phyloP scores from a whole-genome alignment of 371 early-diverging fungal species.

The Nematocida ironsii region DNA sequence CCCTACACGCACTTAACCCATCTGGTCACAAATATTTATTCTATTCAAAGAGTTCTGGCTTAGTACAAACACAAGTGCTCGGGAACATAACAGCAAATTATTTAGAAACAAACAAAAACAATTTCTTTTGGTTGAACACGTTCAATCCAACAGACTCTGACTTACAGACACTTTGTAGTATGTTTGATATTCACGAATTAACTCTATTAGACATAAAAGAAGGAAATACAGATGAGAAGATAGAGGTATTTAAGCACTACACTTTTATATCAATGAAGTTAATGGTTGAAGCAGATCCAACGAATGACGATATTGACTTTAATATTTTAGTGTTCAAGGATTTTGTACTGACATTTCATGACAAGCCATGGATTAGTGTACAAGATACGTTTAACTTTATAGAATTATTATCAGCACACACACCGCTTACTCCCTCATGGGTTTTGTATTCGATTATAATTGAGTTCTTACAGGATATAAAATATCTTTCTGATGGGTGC shows the following conservation, averaged over 20 bases:
- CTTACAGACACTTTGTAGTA: conserved; percentile 47
- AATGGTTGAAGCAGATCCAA: conserved; percentile 44
- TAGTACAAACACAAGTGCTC: conserved; percentile 59
- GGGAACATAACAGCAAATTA: conserved; percentile 29
- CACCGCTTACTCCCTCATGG: conserved; percentile 65
- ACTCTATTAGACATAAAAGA: conserved; percentile 66
- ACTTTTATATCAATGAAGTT: conserved; percentile 65
- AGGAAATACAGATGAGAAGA: conserved; percentile 67
- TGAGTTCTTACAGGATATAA: conserved; percentile 69
- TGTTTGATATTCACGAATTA: conserved; percentile 63
- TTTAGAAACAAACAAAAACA: conserved; percentile 37
- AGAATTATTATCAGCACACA: conserved; percentile 59
- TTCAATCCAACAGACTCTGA: conserved; percentile 67
- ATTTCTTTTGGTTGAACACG: conserved; percentile 67
- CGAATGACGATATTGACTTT: conserved; percentile 65
- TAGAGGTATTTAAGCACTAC: conserved; percentile 68
- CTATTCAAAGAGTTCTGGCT: conserved; percentile 57
- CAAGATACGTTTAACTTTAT: conserved; percentile 68
- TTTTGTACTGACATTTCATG: conserved; percentile 68
- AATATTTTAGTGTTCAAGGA: conserved; percentile 68
- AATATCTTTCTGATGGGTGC: conserved; percentile 53
- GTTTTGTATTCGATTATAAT: conserved; percentile 67
- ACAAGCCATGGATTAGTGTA: conserved; percentile 67
- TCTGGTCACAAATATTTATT: conserved; percentile 61
- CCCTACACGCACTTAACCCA: conserved; percentile 37